These are phyloP conservation scores for Aplosporella prunicola DNA, from an alignment of 2,329 filamentous ascomycete genomes.

Conservation along the genomic window DNA sequence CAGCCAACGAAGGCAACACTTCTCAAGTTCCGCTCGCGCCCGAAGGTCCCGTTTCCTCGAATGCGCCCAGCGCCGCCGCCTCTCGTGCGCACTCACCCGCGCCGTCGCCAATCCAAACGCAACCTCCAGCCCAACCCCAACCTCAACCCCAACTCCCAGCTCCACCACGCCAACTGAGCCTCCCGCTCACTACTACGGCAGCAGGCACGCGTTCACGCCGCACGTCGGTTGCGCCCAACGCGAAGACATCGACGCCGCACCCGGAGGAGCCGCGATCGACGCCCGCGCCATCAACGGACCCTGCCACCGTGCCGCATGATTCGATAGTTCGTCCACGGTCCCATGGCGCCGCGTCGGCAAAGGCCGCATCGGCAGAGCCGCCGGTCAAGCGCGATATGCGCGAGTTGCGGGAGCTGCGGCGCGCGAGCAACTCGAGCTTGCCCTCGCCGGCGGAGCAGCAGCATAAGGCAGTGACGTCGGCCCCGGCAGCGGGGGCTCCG, in stretches of 20 bases:
- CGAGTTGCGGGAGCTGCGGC: conserved; percentile 30
- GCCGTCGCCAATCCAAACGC: conserved; percentile 1
- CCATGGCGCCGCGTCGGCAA: conserved; percentile 20
- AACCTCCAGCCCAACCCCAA: too few relatives aligned
- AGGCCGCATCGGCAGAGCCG: conserved; percentile 42
- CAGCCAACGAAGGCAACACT: conserved; percentile 19
- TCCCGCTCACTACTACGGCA: conserved; percentile 1
- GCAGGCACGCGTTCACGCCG: conserved; percentile 6
- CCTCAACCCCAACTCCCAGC: too few relatives aligned
- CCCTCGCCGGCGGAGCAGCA: conserved; percentile 19
- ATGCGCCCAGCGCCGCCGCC: conserved; percentile 6
- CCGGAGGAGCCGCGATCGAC: background rate
- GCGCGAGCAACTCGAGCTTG: conserved; percentile 37
- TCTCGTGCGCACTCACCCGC: conserved; percentile 2
- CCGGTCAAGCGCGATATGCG: conserved; percentile 28
- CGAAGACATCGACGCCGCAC: conserved; percentile 14
- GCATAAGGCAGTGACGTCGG: conserved; percentile 20
- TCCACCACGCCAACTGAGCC: background rate
- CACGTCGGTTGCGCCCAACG: conserved; percentile 8
- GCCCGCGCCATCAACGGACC: conserved; percentile 12
- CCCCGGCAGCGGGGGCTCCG: too few relatives aligned
- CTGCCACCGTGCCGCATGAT: conserved; percentile 29
- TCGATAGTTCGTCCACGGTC: conserved; percentile 21
- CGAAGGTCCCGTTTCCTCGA: conserved; percentile 25
- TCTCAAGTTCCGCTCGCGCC: conserved; percentile 36